These are phyloP conservation scores for Schizonepeta tenuifolia DNA, from an alignment of 257 asterid species.

Conservation along the genomic window DNA sequence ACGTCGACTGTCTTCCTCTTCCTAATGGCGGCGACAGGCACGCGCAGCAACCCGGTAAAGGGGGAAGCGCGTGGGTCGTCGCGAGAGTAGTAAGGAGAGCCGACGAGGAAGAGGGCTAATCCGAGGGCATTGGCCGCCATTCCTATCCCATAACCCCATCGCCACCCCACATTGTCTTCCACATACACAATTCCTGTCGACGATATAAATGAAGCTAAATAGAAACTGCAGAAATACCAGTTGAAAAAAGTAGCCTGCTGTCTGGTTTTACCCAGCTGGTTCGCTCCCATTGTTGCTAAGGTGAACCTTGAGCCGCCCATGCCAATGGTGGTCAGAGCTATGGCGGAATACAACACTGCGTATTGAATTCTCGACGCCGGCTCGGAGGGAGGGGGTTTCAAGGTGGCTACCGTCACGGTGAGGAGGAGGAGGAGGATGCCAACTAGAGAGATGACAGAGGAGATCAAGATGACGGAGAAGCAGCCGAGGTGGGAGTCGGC, in stretches of 20 bases:
- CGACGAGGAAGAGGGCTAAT: conserved; percentile 40
- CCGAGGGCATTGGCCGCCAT: conserved; percentile 32
- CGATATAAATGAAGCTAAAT: conserved; percentile 28
- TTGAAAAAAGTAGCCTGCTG: conserved; percentile 47
- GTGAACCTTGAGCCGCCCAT: conserved; percentile 48
- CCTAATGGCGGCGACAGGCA: conserved; percentile 45
- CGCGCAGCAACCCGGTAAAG: conserved; percentile 44
- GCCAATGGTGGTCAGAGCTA: conserved; percentile 41
- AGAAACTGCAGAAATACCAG: conserved; percentile 48
- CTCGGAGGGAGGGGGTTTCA: background rate
- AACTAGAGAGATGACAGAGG: conserved; percentile 47
- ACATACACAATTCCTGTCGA: conserved; percentile 48
- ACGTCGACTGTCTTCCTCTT: conserved; percentile 39
- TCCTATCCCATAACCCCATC: conserved; percentile 43
- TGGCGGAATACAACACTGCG: conserved; percentile 38
- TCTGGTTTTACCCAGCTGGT: conserved; percentile 40
- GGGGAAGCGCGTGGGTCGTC: conserved; percentile 46
- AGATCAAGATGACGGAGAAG: conserved; percentile 52
- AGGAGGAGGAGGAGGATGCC: background rate
- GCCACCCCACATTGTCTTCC: conserved; percentile 57
- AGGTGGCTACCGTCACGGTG: background rate
- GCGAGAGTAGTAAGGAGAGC: conserved; percentile 36
- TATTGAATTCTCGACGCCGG: conserved; percentile 30
- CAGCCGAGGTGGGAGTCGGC: conserved; percentile 61
- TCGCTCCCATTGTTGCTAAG: conserved; percentile 55